phyloP scores from a whole-genome alignment of 1,284 basidiomycete genomes.

The Stygiomarasmius scandens region DNA sequence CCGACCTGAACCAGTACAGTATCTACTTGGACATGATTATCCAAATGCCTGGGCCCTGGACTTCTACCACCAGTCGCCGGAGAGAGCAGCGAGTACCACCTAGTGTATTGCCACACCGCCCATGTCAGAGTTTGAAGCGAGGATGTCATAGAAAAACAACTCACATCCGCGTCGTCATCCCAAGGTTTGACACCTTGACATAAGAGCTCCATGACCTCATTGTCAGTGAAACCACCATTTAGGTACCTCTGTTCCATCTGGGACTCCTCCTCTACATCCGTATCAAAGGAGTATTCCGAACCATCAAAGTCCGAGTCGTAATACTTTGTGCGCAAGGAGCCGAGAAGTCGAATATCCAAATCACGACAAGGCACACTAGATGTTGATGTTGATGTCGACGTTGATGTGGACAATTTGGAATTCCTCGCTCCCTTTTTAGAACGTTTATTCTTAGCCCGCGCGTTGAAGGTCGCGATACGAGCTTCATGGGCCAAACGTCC shows the following conservation, averaged over 20 bases:
- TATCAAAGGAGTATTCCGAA: neutral
- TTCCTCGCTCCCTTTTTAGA: neutral
- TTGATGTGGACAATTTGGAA: too few species aligned
- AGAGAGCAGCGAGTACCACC: neutral
- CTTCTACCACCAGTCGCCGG: neutral
- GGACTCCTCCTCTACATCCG: slow-evolving; percentile 5
- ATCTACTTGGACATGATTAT: too few species aligned
- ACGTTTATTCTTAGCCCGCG: neutral
- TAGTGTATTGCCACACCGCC: too few species aligned
- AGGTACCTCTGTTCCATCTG: slow-evolving; percentile 21
- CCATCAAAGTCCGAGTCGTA: neutral
- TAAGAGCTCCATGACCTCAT: slow-evolving; percentile 38
- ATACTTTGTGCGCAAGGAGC: neutral
- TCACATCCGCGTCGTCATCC: slow-evolving; percentile 45
- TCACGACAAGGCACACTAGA: neutral
- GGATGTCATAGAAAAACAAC: slow-evolving; percentile 13
- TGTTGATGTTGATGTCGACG: neutral
- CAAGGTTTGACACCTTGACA: slow-evolving; percentile 47
- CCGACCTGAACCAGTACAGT: too few species aligned
- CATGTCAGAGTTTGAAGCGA: too few species aligned
- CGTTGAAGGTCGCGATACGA: neutral
- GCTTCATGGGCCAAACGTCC: neutral
- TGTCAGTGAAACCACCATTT: slow-evolving; percentile 38
- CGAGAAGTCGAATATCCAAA: neutral
- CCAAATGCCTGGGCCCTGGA: too few species aligned